Evolutionary conservation across 2,329 filamentous ascomycete species (phyloP).

Genomic region (Pyrenophora graminea): DNA sequence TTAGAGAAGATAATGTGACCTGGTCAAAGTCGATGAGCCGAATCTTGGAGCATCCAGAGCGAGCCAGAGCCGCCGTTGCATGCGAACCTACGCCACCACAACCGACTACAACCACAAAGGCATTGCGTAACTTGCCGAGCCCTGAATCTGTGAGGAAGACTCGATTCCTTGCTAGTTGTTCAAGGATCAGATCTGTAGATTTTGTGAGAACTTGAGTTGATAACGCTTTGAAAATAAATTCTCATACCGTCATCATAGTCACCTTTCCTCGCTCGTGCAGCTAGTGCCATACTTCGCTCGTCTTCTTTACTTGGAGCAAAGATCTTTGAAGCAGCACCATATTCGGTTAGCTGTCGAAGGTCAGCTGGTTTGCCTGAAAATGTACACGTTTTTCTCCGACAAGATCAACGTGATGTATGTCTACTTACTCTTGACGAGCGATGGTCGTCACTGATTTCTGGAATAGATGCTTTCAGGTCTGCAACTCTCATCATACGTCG

Average conservation of each 20-base stretch:
- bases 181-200: slow-evolving; percentile 77
- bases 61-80: slow-evolving; percentile 79
- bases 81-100: slow-evolving; percentile 96
- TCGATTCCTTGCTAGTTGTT: slow-evolving; percentile 90
- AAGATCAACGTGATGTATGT: neutral
- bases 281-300: slow-evolving; percentile 61
- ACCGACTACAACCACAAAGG: slow-evolving; percentile 88
- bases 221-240: neutral
- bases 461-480: slow-evolving; percentile 65
- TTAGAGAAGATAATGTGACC: slow-evolving; percentile 90
- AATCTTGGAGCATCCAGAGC: slow-evolving; percentile 86
- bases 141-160: slow-evolving; percentile 87
- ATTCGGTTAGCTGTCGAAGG: slow-evolving; percentile 61
- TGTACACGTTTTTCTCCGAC: neutral
- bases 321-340: slow-evolving; percentile 58
- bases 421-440: slow-evolving; percentile 55
- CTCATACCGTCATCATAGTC: slow-evolving; percentile 66
- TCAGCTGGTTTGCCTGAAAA: slow-evolving; percentile 35
- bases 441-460: slow-evolving; percentile 57
- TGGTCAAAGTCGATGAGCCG: slow-evolving; percentile 97
- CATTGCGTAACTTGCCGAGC: slow-evolving; percentile 74
- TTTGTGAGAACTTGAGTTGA: slow-evolving; percentile 3
- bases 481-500: slow-evolving; percentile 59
- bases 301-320: slow-evolving; percentile 57
- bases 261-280: slow-evolving; percentile 63